Conservation (phyloP, 2,329 filamentous ascomycete genomes). For the Aspergillus calidoustus region DNA sequence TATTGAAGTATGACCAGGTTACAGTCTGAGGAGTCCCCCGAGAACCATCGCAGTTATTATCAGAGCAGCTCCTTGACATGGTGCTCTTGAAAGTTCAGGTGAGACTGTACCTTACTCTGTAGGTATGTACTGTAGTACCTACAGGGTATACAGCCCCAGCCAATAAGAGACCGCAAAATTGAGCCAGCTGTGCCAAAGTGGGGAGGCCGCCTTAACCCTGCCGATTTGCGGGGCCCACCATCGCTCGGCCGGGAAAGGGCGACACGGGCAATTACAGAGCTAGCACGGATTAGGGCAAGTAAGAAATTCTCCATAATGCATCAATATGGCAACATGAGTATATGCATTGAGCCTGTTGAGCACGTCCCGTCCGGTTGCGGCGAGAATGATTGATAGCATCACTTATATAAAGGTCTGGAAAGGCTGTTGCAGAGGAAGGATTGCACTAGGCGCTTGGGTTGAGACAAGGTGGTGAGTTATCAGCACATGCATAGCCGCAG, state of each 20-base stretch:
- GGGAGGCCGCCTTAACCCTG: not conserved
- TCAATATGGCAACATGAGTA: not conserved
- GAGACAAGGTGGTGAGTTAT: not conserved
- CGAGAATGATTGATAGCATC: not conserved
- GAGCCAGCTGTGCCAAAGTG: not conserved
- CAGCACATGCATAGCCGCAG: not conserved
- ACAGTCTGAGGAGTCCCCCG: not conserved
- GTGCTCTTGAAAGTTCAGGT: too few relatives aligned
- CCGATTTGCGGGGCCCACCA: not conserved
- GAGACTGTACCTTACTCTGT: not conserved
- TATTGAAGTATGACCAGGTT: not conserved
- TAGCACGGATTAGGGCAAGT: not conserved
- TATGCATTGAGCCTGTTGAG: not conserved
- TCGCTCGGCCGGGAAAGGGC: not conserved
- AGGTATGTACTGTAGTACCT: not conserved
- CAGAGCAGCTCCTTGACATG: not conserved
- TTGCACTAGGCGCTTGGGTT: not conserved
- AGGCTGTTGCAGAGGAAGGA: not conserved
- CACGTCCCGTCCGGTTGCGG: not conserved
- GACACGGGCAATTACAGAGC: not conserved
- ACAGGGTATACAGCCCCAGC: not conserved
- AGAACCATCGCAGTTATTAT: not conserved
- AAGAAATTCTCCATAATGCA: not conserved
- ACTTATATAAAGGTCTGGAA: not conserved
- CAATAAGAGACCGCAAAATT: not conserved